Percentiles rank a stretch among this genome's conserved stretches.
Evolutionary conservation across 306 rosid genomes (phyloP).

Genomic region (Castanea mollissima): DNA sequence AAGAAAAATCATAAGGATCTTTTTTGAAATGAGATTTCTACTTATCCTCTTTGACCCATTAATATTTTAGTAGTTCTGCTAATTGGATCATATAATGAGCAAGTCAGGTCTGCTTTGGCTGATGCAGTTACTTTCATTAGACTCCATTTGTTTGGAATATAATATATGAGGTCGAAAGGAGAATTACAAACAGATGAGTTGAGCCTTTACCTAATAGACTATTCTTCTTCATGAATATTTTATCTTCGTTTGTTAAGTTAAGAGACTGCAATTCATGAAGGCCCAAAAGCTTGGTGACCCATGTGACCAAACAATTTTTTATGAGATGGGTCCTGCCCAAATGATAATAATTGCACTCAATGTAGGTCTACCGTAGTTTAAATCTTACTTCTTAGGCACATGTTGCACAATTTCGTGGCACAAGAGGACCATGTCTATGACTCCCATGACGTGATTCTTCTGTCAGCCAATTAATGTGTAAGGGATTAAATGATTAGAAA

Average conservation of each 20-base stretch:
- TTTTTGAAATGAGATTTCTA: no score
- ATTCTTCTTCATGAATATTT: neutral
- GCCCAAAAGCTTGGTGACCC: no score
- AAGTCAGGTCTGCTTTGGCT: no score
- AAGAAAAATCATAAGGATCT: no score
- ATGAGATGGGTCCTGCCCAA: neutral
- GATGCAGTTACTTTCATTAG: no score
- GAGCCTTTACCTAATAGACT: neutral
- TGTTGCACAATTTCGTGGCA: neutral
- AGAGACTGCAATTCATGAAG: no score
- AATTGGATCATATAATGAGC: no score
- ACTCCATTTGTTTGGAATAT: no score
- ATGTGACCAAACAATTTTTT: no score
- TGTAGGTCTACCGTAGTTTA: neutral
- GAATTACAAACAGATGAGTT: neutral
- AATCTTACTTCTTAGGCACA: constrained; percentile 1
- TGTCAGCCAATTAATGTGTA: neutral
- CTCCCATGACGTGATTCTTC: neutral
- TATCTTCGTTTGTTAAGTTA: no score
- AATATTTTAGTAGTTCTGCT: no score
- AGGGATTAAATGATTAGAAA: neutral
- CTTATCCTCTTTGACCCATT: no score
- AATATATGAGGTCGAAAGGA: neutral
- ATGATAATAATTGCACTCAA: neutral
- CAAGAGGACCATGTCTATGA: neutral